Conservation (phyloP, 108 stramenopile genomes). For the Mediolabrus comicus region DNA sequence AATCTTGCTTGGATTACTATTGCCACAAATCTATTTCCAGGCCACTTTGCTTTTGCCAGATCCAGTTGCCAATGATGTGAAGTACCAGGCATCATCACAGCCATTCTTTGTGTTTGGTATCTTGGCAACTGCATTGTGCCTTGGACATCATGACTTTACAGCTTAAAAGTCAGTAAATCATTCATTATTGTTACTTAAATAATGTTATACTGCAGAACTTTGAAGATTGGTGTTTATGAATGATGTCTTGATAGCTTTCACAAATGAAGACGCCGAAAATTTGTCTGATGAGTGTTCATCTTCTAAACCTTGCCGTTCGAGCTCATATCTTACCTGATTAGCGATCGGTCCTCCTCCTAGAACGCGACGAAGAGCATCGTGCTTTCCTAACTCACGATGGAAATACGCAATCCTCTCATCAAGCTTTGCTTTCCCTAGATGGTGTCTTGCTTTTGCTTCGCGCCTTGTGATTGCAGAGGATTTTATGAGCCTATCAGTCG, state of each 20-base stretch:
- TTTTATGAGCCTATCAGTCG: conserved; percentile 71
- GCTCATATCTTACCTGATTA: conserved; percentile 64
- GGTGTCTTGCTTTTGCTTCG: conserved; percentile 59
- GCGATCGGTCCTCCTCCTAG: conserved; percentile 72
- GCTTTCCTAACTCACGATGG: conserved; percentile 75
- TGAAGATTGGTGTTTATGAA: conserved; percentile 6
- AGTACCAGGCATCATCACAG: conserved; percentile 91
- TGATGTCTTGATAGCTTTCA: conserved; percentile 52
- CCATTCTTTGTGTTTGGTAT: conserved; percentile 97
- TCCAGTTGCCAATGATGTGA: conserved; percentile 93
- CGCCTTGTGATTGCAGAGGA: conserved; percentile 65
- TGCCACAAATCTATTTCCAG: conserved; percentile 95
- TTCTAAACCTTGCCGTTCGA: conserved; percentile 25
- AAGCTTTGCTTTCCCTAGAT: conserved; percentile 52
- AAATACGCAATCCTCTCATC: conserved; percentile 82
- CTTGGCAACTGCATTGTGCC: conserved; percentile 87
- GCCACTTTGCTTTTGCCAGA: conserved; percentile 88
- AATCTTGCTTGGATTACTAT: conserved; percentile 72
- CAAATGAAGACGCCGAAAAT: conserved; percentile 56
- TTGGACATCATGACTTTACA: conserved; percentile 89
- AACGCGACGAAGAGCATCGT: conserved; percentile 66
- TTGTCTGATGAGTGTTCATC: conserved; percentile 48
- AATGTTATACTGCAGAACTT: not conserved
- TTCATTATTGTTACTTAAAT: too few relatives aligned
- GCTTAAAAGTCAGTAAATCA: too few relatives aligned